Conservation (phyloP, 768 basidiomycete species). For the Mycena amicta region DNA sequence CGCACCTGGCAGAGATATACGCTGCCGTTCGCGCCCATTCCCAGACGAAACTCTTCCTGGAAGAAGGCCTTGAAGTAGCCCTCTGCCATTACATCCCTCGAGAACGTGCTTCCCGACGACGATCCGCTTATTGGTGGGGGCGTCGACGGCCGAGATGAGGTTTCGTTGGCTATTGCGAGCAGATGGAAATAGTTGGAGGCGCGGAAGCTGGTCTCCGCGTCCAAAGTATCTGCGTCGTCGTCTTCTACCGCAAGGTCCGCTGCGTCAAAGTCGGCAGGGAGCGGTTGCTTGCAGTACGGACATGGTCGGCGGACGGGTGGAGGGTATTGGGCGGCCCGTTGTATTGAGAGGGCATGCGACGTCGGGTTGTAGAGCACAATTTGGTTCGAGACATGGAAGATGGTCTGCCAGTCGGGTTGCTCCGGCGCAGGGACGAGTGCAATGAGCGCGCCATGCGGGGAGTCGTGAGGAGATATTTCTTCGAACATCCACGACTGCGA, state of each 20-base stretch:
- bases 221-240: slow-evolving; percentile 34
- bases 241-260: slow-evolving; percentile 30
- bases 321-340: slow-evolving; percentile 33
- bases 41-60: slow-evolving; percentile 82
- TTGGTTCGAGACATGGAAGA: slow-evolving; percentile 82
- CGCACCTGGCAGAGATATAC: slow-evolving; percentile 87
- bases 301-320: slow-evolving; percentile 44
- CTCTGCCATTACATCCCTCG: slow-evolving; percentile 78
- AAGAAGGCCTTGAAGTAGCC: slow-evolving; percentile 96
- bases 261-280: slow-evolving; percentile 48
- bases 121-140: slow-evolving; percentile 38
- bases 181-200: slow-evolving; percentile 83
- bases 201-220: slow-evolving; percentile 50
- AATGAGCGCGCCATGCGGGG: slow-evolving; percentile 19
- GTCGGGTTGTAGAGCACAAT: slow-evolving; percentile 87
- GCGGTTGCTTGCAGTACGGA: slow-evolving; percentile 72
- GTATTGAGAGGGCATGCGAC: slow-evolving; percentile 79
- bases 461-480: slow-evolving; percentile 1
- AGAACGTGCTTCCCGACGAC: slow-evolving; percentile 46
- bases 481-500: slow-evolving; percentile 6
- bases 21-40: slow-evolving; percentile 93
- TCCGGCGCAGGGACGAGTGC: slow-evolving; percentile 13
- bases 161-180: slow-evolving; percentile 72
- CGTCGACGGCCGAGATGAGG: slow-evolving; percentile 52
- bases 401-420: slow-evolving; percentile 66